Base-by-base conservation (phyloP, 2,329 filamentous ascomycete genomes). In the Rutstroemia sydowiana region DNA sequence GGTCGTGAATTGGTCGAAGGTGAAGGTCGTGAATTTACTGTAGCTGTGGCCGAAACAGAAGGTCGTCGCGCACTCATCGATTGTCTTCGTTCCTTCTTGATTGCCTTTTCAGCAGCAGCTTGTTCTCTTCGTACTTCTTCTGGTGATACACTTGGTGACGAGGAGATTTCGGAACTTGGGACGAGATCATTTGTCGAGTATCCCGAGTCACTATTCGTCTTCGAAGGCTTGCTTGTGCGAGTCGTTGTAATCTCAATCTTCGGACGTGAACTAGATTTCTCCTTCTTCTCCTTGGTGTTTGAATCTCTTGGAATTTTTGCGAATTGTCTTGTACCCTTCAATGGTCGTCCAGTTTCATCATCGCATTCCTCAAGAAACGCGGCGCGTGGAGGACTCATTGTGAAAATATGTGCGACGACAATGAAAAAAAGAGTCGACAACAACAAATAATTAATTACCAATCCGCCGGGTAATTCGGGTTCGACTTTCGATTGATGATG, bases 291-390 rank as follows among this genome's bases (percentile, higher is more conserved):
- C 53, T 48, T 51, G 46, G 54, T 53, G 23, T 21, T 28, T 16
- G 41, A n/a, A n/a, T n/a, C n/a, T n/a, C n/a, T n/a, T n/a, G n/a
- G 41, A 30, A 42, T 37, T 51, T 57, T 57, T 30, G 63, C 63
- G 49, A 54, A 57, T 30, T 55, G 57, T 45, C 59, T 45, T 40
- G 55, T 62, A 8, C 53, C 59, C 48, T 52, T 57, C 37, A 63
- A 48, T 28, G 55, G 40, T 42, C 45, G 54, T 14, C 59, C 59
- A 11, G 55, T 54, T 10, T 53, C 46, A 45, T 63, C 63, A 39
- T 63, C 63, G 46, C 56, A 48, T 26, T 65, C 62, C 31, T 61
- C 61, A 20, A 59, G 50, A 51, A 61, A 64, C 30, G 59, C 60
- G n/a, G 61, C 57, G 40, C 56, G 55, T 39, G 60, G 57, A 30